A percentile compares a stretch with the other conserved stretches of the same genome.
Evolutionary conservation across 2,329 filamentous ascomycete genomes (phyloP).

Genomic region (Exophiala lecanii-corni): DNA sequence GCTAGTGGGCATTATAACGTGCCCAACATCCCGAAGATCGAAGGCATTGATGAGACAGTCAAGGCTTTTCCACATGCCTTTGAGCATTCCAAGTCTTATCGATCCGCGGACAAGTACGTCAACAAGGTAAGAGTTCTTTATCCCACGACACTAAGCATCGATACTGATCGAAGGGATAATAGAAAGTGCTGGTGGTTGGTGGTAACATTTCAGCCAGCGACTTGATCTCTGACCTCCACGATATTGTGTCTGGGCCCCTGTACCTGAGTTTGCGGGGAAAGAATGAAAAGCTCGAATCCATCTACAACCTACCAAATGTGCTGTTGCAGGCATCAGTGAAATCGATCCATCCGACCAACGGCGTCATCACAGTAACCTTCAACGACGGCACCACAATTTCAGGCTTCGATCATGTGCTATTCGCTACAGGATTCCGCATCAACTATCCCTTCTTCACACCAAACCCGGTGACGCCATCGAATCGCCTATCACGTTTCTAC

Average conservation of each 20-base stretch:
- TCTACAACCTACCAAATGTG: slow-evolving; percentile 48
- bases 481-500: slow-evolving; percentile 44
- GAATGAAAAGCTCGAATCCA: slow-evolving; percentile 50
- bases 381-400: slow-evolving; percentile 49
- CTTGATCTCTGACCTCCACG: slow-evolving; percentile 49
- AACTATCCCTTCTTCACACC: slow-evolving; percentile 64
- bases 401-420: slow-evolving; percentile 57
- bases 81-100: slow-evolving; percentile 49
- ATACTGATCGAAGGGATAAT: neutral
- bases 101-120: slow-evolving; percentile 43
- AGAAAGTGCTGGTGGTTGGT: slow-evolving; percentile 51
- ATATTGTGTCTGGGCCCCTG: slow-evolving; percentile 41
- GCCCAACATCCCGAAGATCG: slow-evolving; percentile 45
- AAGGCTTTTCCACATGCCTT: slow-evolving; percentile 40
- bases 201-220: slow-evolving; percentile 52
- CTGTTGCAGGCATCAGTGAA: slow-evolving; percentile 7
- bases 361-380: slow-evolving; percentile 46
- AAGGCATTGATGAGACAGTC: slow-evolving; percentile 44
- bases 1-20: slow-evolving; percentile 53
- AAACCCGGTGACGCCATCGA: slow-evolving; percentile 39
- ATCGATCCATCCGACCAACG: slow-evolving; percentile 35
- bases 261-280: slow-evolving; percentile 56
- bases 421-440: slow-evolving; percentile 65
- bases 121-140: slow-evolving; percentile 37
- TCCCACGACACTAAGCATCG: neutral